Evolutionary conservation across 768 basidiomycete genomes (phyloP).

Genomic region (Trametes cubensis): DNA sequence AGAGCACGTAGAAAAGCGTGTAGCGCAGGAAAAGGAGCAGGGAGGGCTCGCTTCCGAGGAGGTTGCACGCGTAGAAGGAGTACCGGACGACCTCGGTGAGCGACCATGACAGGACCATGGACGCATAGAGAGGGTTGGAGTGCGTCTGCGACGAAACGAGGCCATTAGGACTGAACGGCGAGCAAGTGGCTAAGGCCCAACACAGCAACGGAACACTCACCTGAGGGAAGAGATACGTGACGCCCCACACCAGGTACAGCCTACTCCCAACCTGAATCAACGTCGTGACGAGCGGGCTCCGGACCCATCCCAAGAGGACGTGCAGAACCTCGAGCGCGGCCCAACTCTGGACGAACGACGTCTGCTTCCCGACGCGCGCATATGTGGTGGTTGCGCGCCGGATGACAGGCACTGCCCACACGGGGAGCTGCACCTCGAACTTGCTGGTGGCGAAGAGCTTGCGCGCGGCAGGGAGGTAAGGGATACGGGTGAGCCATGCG

Average conservation of each 20-base stretch:
- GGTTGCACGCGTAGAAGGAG: constrained; percentile 74
- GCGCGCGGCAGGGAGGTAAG: constrained; percentile 15
- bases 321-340: constrained; percentile 87
- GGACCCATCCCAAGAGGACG: constrained; percentile 75
- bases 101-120: constrained; percentile 94
- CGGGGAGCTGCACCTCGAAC: constrained; percentile 35
- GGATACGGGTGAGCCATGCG: constrained; percentile 18
- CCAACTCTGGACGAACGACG: constrained; percentile 78
- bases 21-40: constrained; percentile 77
- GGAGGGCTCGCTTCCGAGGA: constrained; percentile 55
- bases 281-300: constrained; percentile 75
- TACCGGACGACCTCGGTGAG: constrained; percentile 91
- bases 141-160: constrained; percentile 49
- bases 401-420: constrained; percentile 46
- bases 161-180: background rate
- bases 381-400: constrained; percentile 59
- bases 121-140: constrained; percentile 76
- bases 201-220: constrained; percentile 39
- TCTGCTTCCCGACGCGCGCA: constrained; percentile 58
- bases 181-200: constrained; percentile 26
- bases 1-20: constrained; percentile 91
- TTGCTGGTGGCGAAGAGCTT: constrained; percentile 1
- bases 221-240: constrained; percentile 63
- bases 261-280: constrained; percentile 79
- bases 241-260: constrained; percentile 84